Base-by-base conservation (phyloP, 2,329 filamentous ascomycete species). In the Xylariaceae sp. region DNA sequence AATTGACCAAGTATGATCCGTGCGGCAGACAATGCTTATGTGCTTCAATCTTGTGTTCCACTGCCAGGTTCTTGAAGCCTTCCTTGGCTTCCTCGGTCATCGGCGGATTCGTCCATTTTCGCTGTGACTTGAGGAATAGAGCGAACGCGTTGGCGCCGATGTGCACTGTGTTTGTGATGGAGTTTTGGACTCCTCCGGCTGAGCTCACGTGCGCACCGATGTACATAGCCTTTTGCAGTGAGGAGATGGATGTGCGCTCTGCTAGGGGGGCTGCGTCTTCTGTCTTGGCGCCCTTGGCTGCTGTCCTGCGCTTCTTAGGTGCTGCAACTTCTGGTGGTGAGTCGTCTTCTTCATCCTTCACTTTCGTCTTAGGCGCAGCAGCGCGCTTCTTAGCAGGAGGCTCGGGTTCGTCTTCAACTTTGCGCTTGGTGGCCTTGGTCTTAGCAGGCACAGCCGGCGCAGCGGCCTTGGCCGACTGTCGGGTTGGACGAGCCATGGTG, bases 131-230 rank as follows among this genome's bases (percentile, higher is more conserved):
- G 59, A 99, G 78, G 72, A 99, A 99, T 17, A 97, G 76, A 4
- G 94, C 94, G 60, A 97, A 95, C 10, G 91, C 83, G 66, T 97
- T 99, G 55, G 87, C 91, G 46, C 91, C 91, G 56, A 96, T 90
- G 44, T 90, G 80, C 1, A 85, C 66, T 40, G 87, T 82, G 60
- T 96, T 95, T 18, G 77, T 74, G 51, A 97, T 78, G 0, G 91
- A 80, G 68, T 97, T 96, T 49, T 96, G 90, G 1, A 97, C 88
- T 46, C 91, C 89, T 74, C 91, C 92, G 27, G 94, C 90, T 55
- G 81, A 85, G 68, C 87, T 94, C 53, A 97, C 90, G 67, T 99
- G 94, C 1, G 94, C 94, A 14, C 94, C 94, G 48, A 99, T 86
- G 62, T 88, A 86, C 79, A 96, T 87, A 11, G 75, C 69, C 65